Evolutionary conservation across 192 early-diverging fungal genomes (phyloP).

Genomic region (Dissophora ornata): DNA sequence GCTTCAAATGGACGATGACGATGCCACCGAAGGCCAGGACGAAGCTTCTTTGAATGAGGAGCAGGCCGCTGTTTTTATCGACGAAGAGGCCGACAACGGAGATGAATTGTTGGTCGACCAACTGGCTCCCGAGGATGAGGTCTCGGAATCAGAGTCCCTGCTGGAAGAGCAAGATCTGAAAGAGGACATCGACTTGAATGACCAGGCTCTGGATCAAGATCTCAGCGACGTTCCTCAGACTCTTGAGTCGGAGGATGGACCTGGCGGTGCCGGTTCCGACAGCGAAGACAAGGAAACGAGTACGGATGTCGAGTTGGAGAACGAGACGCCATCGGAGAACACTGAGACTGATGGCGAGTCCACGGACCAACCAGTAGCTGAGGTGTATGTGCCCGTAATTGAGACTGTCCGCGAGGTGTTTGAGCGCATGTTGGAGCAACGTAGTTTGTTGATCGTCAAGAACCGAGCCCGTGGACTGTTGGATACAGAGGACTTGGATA

Average conservation of each 20-base stretch:
- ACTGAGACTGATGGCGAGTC: neutral
- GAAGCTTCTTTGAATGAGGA: neutral
- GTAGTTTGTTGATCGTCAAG: conserved; percentile 45
- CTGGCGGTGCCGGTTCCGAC: neutral
- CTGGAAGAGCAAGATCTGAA: conserved; percentile 28
- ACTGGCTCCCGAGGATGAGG: conserved; percentile 22
- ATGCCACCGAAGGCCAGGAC: neutral
- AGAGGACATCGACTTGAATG: conserved; percentile 23
- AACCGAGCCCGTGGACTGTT: conserved; percentile 41
- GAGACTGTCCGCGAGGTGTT: conserved; percentile 45
- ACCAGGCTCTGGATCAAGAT: conserved; percentile 28
- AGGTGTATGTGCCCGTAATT: conserved; percentile 19
- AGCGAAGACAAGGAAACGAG: neutral
- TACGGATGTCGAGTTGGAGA: too few species aligned
- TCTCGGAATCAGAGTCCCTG: conserved; percentile 35
- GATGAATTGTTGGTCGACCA: conserved; percentile 2
- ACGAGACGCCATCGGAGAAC: neutral
- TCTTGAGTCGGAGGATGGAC: neutral
- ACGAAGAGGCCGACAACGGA: neutral
- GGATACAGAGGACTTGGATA: conserved; percentile 14
- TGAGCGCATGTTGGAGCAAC: conserved; percentile 46
- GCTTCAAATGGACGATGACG: neutral
- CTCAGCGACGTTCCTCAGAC: conserved; percentile 18
- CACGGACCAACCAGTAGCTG: neutral
- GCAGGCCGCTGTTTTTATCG: neutral